Evolutionary conservation across 768 basidiomycete genomes (phyloP).

Genomic region (Boletus reticulatus): DNA sequence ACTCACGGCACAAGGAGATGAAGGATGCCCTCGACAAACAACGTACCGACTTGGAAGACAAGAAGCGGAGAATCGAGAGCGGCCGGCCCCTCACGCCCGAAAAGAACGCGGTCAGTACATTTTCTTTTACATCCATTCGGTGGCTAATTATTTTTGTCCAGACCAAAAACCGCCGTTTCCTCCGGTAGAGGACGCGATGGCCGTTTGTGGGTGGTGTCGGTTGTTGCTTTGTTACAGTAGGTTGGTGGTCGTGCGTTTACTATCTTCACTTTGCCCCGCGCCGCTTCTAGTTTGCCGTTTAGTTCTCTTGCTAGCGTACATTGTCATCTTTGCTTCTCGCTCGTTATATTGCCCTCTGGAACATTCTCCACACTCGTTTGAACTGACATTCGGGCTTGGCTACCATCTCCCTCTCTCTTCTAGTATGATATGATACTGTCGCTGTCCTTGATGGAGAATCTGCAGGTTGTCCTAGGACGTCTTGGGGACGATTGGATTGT

Average conservation of each 20-base stretch:
- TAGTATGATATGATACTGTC: slow-evolving; percentile 47
- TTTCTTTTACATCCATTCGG: neutral
- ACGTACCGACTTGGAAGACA: slow-evolving; percentile 92
- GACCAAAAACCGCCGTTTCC: slow-evolving; percentile 39
- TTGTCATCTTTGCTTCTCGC: slow-evolving; percentile 33
- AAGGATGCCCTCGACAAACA: slow-evolving; percentile 99
- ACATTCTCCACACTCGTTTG: slow-evolving; percentile 58
- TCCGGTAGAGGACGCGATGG: slow-evolving; percentile 25
- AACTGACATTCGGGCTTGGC: slow-evolving; percentile 51
- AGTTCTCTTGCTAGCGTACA: slow-evolving; percentile 43
- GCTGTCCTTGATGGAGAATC: slow-evolving; percentile 37
- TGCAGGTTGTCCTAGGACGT: slow-evolving; percentile 19
- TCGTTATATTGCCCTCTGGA: slow-evolving; percentile 37
- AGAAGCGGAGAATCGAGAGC: slow-evolving; percentile 93
- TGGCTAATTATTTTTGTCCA: slow-evolving; percentile 15
- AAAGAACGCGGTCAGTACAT: slow-evolving; percentile 71
- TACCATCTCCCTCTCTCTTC: slow-evolving; percentile 43
- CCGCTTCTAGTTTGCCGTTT: slow-evolving; percentile 38
- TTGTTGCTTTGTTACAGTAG: slow-evolving; percentile 31
- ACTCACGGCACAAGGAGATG: slow-evolving; percentile 99
- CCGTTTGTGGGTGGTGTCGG: slow-evolving; percentile 12
- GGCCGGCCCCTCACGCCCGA: slow-evolving; percentile 95
- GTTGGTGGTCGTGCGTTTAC: slow-evolving; percentile 26
- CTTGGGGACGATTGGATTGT: slow-evolving; percentile 26
- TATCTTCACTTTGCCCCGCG: slow-evolving; percentile 27